Base-by-base conservation (phyloP, 345 rosid genomes). In the Geranium rotundifolium region DNA sequence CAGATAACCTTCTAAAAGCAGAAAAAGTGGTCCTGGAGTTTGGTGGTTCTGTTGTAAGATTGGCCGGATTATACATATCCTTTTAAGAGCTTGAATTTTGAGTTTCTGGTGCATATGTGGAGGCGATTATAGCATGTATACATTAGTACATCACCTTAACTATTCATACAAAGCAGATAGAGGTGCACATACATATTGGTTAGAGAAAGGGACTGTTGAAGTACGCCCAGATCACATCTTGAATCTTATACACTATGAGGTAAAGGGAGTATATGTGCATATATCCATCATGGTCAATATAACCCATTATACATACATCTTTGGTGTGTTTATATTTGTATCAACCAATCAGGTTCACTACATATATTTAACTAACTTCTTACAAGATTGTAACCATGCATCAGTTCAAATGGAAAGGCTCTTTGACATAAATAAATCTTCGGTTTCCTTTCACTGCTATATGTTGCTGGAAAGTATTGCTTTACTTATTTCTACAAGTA, bases 41-140 rank as follows among this genome's bases (percentile, higher is more conserved):
- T 60, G 91, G 82, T 17, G 99, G 99, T 37, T 85, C 79, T 69
- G 90, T 86, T 59, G 72, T 90, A 73, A 73, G 97, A 85, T 73
- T 93, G 73, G 96, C 95, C 62, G 96, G 97, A 71, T 97, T 93
- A 58, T 90, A 93, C 73, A 93, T 93, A 93, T 93, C 99, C 99
- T 93, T 81, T 71, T 23, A 18, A 29, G 37, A 60, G 13, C 62
- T 57, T 23, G 16, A 63, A 57, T 57, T 46, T 1, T 49, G 65
- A 66, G 29, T 30, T 59, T 27, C 20, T 58, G 17, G 23, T 71
- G 39, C 46, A 29, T 54, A 57, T 65, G 65, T 41, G 60, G 54
- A 65, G 37, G 0, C 46, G 62, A 58, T 34, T 16, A 7, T 15
- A 56, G 15, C 55, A 72, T 58, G 52, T 34, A 59, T 3, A 29